A percentile compares a stretch with the other conserved stretches of the same genome.
These are phyloP conservation scores for Lyophyllum semitale DNA, from an alignment of 768 basidiomycete genomes.

Conservation along the genomic window DNA sequence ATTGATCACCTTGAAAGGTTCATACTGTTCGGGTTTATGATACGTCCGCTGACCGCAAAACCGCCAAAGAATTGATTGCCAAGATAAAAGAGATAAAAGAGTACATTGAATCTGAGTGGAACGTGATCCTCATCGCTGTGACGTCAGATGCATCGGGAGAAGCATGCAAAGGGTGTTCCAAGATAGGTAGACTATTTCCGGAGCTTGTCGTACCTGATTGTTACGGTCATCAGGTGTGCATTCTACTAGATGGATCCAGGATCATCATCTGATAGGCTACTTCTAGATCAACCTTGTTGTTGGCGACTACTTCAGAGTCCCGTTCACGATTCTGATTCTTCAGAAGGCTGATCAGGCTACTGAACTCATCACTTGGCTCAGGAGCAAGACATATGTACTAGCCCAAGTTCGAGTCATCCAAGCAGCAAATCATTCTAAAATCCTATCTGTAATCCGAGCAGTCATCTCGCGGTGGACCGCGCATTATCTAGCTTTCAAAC, in stretches of 20 bases:
- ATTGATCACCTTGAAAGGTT: neutral
- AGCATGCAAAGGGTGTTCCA: conserved; percentile 22
- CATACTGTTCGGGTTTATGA: conserved; percentile 31
- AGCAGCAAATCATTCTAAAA: neutral
- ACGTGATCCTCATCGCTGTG: conserved; percentile 27
- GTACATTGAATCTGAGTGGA: conserved; percentile 26
- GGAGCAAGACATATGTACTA: conserved; percentile 23
- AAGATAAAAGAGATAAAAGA: conserved; percentile 17
- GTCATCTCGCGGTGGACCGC: conserved; percentile 31
- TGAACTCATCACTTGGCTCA: conserved; percentile 30
- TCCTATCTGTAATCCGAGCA: conserved; percentile 21
- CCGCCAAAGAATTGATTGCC: conserved; percentile 28
- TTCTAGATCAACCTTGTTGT: neutral
- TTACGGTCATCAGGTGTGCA: conserved; percentile 24
- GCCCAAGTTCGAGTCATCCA: conserved; percentile 19
- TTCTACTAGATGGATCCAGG: neutral
- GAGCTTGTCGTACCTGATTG: conserved; percentile 32
- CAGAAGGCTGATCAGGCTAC: conserved; percentile 9
- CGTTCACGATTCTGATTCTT: neutral
- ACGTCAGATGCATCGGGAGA: conserved; percentile 39
- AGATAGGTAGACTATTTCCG: conserved; percentile 19
- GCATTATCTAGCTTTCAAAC: conserved; percentile 28
- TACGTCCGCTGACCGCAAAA: conserved; percentile 30
- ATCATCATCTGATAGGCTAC: neutral
- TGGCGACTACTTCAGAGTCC: neutral